These are phyloP conservation scores for Solanum hybrid DNA, from an alignment of 305 asterid species.

Conservation along the genomic window DNA sequence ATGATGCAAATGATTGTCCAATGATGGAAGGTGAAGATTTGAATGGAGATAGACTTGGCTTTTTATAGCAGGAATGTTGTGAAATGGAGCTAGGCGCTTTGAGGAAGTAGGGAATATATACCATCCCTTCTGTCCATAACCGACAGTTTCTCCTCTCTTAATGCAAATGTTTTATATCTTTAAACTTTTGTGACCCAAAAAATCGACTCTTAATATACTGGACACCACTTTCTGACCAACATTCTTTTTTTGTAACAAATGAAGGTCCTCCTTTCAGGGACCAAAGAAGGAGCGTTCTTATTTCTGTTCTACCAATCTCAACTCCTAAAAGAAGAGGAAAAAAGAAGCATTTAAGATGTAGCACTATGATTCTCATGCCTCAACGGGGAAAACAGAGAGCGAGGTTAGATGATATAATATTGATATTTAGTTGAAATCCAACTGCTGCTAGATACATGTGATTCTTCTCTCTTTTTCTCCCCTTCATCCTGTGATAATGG, in stretches of 20 bases:
- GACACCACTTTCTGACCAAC: neutral
- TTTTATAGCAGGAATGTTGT: constrained; percentile 22
- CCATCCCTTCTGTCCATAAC: neutral
- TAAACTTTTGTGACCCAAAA: neutral
- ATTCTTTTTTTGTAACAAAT: neutral
- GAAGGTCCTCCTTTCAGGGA: neutral
- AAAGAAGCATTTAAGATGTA: neutral
- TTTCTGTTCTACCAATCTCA: neutral
- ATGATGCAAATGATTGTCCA: constrained; percentile 34
- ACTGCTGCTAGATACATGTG: neutral
- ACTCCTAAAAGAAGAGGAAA: neutral
- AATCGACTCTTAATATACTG: neutral
- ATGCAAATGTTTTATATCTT: neutral
- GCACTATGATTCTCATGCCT: neutral
- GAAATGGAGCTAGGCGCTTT: neutral
- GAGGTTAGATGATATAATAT: neutral
- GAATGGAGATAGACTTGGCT: constrained; percentile 29
- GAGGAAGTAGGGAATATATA: neutral
- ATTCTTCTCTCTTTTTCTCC: neutral
- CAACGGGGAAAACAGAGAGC: neutral
- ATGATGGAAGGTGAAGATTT: constrained; percentile 34
- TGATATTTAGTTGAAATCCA: neutral
- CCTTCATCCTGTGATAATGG: neutral
- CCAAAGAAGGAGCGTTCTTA: neutral
- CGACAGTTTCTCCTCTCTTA: neutral